phyloP scores from a whole-genome alignment of 805 yeast species.

The Wickerhamiella nectarea region DNA sequence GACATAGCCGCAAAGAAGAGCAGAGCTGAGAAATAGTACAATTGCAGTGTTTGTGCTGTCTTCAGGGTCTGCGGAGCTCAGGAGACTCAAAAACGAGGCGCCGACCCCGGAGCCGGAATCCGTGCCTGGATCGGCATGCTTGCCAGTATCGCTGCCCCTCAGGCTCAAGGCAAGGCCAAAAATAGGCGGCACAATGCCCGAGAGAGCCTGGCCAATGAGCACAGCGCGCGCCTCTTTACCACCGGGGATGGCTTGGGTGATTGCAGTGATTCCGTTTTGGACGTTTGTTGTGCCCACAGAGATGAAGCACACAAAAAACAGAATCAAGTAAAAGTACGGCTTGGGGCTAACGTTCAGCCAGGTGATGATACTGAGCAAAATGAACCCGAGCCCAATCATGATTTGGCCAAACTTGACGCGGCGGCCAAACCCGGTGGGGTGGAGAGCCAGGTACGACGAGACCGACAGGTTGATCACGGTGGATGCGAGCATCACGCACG shows the following conservation, averaged over 20 bases:
- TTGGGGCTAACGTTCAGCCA: conserved; percentile 10
- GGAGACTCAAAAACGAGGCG: too few relatives aligned
- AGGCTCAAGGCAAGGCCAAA: conserved; percentile 44
- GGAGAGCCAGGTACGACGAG: conserved; percentile 49
- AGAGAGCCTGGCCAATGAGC: conserved; percentile 89
- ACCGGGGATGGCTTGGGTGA: conserved; percentile 42
- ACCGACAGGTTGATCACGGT: conserved; percentile 51
- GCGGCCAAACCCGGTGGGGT: conserved; percentile 45
- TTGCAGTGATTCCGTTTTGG: conserved; percentile 84
- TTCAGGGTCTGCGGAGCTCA: not conserved
- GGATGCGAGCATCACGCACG: conserved; percentile 79
- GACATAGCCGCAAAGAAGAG: conserved; percentile 12
- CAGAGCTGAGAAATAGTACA: conserved; percentile 24
- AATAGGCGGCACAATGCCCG: conserved; percentile 83
- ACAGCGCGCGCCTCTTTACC: conserved; percentile 35
- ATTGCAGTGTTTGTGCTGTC: conserved; percentile 29
- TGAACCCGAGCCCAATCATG: conserved; percentile 44
- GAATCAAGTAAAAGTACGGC: conserved; percentile 33
- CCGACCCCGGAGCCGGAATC: too few relatives aligned
- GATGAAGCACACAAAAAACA: conserved; percentile 50
- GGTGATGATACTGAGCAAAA: conserved; percentile 35
- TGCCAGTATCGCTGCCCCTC: not conserved
- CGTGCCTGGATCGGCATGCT: too few relatives aligned
- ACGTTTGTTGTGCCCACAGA: conserved; percentile 68
- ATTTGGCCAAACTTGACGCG: conserved; percentile 50